phyloP scores from a whole-genome alignment of 768 basidiomycete species.

The Termitomyces sp. region DNA sequence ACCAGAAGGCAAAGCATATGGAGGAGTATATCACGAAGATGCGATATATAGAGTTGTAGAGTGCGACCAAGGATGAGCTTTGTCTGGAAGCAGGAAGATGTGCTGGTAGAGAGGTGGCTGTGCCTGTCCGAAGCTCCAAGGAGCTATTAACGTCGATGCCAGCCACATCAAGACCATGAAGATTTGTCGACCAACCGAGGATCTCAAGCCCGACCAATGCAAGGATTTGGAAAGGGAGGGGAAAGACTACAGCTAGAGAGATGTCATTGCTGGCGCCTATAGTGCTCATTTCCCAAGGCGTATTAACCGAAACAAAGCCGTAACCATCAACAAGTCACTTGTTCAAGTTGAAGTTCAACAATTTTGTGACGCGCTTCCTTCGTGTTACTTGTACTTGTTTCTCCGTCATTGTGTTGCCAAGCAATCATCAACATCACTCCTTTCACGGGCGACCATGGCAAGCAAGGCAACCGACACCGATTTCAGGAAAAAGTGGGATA shows the following conservation, averaged over 20 bases:
- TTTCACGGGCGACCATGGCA: constrained; percentile 30
- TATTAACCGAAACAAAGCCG: background rate
- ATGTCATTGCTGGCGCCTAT: constrained; percentile 32
- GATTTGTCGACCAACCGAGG: constrained; percentile 89
- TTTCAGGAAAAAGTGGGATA: constrained; percentile 92
- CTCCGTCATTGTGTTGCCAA: constrained; percentile 1
- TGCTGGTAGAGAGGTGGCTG: constrained; percentile 23
- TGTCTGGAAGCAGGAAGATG: constrained; percentile 26
- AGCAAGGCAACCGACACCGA: constrained; percentile 62
- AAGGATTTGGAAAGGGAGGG: constrained; percentile 90
- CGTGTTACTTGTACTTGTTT: constrained; percentile 13
- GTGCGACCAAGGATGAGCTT: constrained; percentile 35
- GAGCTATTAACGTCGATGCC: constrained; percentile 72
- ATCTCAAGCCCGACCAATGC: constrained; percentile 76
- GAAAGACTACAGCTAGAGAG: constrained; percentile 59
- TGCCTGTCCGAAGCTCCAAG: constrained; percentile 59
- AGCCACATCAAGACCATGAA: constrained; percentile 75
- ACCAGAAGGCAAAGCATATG: constrained; percentile 69
- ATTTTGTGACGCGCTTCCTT: constrained; percentile 6
- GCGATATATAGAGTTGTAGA: constrained; percentile 65
- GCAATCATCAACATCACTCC: background rate
- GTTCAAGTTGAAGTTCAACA: background rate
- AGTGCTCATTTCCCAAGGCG: constrained; percentile 19
- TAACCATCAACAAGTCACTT: constrained; percentile 11
- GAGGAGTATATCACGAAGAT: constrained; percentile 57